These are phyloP conservation scores for Globisporangium sylvaticum DNA, from an alignment of 352 stramenopile species.

Conservation along the genomic window DNA sequence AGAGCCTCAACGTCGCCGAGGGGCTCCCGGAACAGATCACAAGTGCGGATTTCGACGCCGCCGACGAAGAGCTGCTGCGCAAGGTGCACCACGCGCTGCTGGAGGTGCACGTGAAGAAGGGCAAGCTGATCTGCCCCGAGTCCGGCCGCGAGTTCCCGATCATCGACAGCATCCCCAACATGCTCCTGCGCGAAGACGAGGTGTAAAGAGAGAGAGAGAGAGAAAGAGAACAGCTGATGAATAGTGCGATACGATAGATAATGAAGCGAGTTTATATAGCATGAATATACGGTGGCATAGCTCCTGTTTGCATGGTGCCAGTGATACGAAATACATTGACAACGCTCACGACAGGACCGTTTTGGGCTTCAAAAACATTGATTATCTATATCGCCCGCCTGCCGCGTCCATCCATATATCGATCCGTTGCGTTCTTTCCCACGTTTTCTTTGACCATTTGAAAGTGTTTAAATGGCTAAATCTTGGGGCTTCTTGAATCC, in stretches of 20 bases:
- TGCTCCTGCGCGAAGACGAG: constrained; percentile 92
- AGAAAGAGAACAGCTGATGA: background rate
- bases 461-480: constrained; percentile 50
- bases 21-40: constrained; percentile 57
- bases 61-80: constrained; percentile 71
- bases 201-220: constrained; percentile 37
- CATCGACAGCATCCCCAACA: constrained; percentile 97
- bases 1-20: constrained; percentile 62
- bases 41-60: constrained; percentile 28
- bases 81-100: constrained; percentile 89
- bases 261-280: constrained; percentile 11
- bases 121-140: constrained; percentile 94
- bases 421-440: background rate
- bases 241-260: constrained; percentile 25
- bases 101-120: constrained; percentile 96
- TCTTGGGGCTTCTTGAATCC: constrained; percentile 57
- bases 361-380: background rate
- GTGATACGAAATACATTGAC: background rate
- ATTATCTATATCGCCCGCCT: background rate
- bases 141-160: constrained; percentile 95
- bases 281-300: background rate
- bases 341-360: background rate
- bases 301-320: too few species aligned
- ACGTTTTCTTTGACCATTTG: background rate
- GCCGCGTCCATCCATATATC: background rate